These are phyloP conservation scores for Shiraia bambusicola DNA, from an alignment of 2,329 filamentous ascomycete genomes.

Conservation along the genomic window DNA sequence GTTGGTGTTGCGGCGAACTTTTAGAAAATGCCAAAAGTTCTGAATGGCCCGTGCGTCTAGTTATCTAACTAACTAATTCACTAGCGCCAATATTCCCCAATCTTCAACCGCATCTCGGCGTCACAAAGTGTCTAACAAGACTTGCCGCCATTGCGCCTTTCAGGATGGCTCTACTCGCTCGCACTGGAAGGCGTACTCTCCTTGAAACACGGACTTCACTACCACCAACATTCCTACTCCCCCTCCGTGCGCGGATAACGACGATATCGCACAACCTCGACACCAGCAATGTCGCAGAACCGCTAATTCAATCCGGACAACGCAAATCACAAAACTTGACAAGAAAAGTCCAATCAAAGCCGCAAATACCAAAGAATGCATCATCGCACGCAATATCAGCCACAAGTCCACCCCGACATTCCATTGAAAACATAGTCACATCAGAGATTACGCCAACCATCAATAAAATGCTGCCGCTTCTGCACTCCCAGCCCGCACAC, in stretches of 20 bases:
- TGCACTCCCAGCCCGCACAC: constrained; percentile 71
- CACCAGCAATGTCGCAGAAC: constrained; percentile 39
- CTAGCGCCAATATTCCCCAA: constrained; percentile 17
- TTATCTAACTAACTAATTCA: no score
- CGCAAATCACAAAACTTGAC: constrained; percentile 31
- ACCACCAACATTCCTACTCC: constrained; percentile 56
- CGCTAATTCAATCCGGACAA: constrained; percentile 53
- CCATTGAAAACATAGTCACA: constrained; percentile 30
- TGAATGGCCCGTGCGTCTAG: not conserved
- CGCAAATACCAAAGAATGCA: constrained; percentile 16
- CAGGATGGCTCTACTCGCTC: constrained; percentile 46
- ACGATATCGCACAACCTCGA: constrained; percentile 46
- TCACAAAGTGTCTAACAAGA: constrained; percentile 9
- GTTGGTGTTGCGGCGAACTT: constrained; percentile 15
- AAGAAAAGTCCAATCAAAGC: constrained; percentile 21
- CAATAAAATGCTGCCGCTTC: constrained; percentile 65
- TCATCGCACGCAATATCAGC: constrained; percentile 13
- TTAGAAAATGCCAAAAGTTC: constrained; percentile 28
- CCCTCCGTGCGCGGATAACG: constrained; percentile 51
- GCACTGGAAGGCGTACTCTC: constrained; percentile 64
- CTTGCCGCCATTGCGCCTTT: constrained; percentile 17
- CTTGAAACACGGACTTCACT: constrained; percentile 59
- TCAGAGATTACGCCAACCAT: constrained; percentile 57
- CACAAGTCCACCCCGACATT: constrained; percentile 19
- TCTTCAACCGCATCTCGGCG: constrained; percentile 18